Percentiles rank a stretch among this genome's conserved stretches.
Conservation (phyloP, 257 asterid species). For the Apocynum venetum region DNA sequence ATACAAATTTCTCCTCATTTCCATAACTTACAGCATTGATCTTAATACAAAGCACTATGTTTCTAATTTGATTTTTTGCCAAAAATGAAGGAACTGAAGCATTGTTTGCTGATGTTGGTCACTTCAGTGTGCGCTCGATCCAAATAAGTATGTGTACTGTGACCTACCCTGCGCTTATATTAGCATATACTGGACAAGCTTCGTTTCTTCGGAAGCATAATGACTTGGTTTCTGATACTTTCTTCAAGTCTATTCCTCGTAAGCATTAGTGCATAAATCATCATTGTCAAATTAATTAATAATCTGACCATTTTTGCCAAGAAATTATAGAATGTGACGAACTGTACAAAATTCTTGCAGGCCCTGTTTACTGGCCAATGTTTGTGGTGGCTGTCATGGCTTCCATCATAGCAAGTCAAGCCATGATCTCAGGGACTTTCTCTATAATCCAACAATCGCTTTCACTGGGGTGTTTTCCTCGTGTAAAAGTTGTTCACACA, state of each 20-base stretch:
- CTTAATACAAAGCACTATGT: too few species aligned
- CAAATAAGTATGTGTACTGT: constrained; percentile 53
- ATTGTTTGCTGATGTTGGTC: constrained; percentile 65
- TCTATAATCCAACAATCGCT: constrained; percentile 58
- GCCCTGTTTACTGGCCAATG: constrained; percentile 54
- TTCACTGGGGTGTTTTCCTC: constrained; percentile 57
- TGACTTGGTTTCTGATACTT: constrained; percentile 24
- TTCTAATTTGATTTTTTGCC: neutral
- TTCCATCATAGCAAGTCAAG: constrained; percentile 57
- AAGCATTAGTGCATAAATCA: neutral
- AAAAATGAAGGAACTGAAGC: constrained; percentile 59
- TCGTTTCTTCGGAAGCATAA: constrained; percentile 42
- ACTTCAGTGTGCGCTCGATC: constrained; percentile 51
- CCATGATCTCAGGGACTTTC: constrained; percentile 56
- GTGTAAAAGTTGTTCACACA: constrained; percentile 50
- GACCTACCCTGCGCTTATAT: constrained; percentile 39
- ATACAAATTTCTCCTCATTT: neutral
- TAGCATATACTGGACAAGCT: constrained; percentile 57
- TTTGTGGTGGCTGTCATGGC: constrained; percentile 49
- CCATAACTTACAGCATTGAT: neutral
- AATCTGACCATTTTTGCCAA: neutral
- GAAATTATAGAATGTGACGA: neutral
- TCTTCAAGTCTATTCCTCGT: constrained; percentile 58
- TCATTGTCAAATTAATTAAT: neutral
- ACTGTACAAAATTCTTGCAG: constrained; percentile 20